A percentile compares a stretch with the other conserved stretches of the same genome.
These are phyloP conservation scores for Saccharomycopsis babjevae DNA, from an alignment of 805 yeast species.

Conservation along the genomic window DNA sequence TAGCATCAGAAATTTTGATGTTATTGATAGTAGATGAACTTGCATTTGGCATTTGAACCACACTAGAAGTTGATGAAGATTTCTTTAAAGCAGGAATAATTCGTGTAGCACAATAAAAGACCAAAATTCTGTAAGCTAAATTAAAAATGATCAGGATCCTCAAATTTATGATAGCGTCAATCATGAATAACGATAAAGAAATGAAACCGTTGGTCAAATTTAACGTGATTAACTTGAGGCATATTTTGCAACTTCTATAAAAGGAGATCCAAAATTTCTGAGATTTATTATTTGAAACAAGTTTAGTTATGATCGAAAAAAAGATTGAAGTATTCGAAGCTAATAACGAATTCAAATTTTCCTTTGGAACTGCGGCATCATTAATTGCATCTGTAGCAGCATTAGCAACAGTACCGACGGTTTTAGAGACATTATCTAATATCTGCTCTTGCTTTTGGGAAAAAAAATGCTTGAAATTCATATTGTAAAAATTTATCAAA, in stretches of 20 bases:
- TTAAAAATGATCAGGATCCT: conserved; percentile 76
- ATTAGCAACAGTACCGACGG: background rate
- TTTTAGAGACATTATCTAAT: background rate
- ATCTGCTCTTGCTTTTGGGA: conserved; percentile 1
- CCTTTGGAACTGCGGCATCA: background rate
- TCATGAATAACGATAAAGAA: conserved; percentile 33
- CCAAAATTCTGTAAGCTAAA: conserved; percentile 74
- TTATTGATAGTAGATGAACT: background rate
- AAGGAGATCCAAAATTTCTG: background rate
- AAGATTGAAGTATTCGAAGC: conserved; percentile 1
- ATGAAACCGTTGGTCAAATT: conserved; percentile 21
- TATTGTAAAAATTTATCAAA: conserved; percentile 21
- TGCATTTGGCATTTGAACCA: background rate
- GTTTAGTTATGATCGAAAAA: background rate
- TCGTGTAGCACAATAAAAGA: conserved; percentile 86
- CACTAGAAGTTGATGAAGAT: background rate
- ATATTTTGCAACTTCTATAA: background rate
- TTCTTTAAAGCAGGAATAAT: conserved; percentile 64
- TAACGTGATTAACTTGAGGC: conserved; percentile 13
- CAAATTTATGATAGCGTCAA: conserved; percentile 47
- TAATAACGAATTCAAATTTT: background rate
- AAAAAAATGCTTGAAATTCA: conserved; percentile 20
- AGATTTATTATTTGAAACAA: background rate
- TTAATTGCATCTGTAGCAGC: background rate
- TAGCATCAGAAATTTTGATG: background rate